Evolutionary conservation across 768 basidiomycete genomes (phyloP).

Genomic region (Collybia sordida): DNA sequence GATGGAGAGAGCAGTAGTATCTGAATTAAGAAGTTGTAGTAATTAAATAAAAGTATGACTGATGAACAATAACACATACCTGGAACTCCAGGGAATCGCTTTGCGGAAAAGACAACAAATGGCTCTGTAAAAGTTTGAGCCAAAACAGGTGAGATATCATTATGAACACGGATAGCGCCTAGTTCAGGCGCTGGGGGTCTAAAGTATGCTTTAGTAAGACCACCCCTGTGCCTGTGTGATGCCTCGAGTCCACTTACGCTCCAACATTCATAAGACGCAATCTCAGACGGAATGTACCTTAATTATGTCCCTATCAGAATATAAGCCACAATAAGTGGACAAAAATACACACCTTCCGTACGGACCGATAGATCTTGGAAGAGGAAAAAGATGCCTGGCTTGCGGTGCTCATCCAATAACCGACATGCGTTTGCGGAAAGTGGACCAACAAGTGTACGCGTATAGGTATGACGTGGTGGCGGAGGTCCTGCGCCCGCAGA

Average conservation of each 20-base stretch:
- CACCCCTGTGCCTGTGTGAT: not conserved
- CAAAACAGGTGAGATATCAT: conserved; percentile 69
- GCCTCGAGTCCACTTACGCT: conserved; percentile 57
- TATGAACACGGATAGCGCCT: conserved; percentile 66
- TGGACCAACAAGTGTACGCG: conserved; percentile 88
- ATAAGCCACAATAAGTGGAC: conserved; percentile 1
- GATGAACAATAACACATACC: conserved; percentile 45
- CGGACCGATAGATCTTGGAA: conserved; percentile 93
- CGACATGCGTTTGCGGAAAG: conserved; percentile 85
- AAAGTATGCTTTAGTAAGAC: conserved; percentile 8
- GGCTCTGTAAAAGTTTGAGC: conserved; percentile 82
- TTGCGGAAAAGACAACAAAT: conserved; percentile 89
- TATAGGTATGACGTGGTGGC: conserved; percentile 70
- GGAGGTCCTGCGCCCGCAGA: conserved; percentile 25
- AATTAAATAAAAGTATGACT: conserved; percentile 5
- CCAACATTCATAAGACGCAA: conserved; percentile 89
- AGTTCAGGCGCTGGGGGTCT: conserved; percentile 75
- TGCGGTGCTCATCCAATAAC: conserved; percentile 81
- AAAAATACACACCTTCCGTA: conserved; percentile 69
- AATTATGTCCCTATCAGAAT: conserved; percentile 5
- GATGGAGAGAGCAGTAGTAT: conserved; percentile 87
- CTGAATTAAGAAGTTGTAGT: conserved; percentile 33
- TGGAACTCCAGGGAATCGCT: conserved; percentile 93
- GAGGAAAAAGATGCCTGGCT: conserved; percentile 89
- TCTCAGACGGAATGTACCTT: conserved; percentile 83